These are phyloP conservation scores for Aureobasidium sp. DNA, from an alignment of 2,329 filamentous ascomycete species.

Conservation along the genomic window DNA sequence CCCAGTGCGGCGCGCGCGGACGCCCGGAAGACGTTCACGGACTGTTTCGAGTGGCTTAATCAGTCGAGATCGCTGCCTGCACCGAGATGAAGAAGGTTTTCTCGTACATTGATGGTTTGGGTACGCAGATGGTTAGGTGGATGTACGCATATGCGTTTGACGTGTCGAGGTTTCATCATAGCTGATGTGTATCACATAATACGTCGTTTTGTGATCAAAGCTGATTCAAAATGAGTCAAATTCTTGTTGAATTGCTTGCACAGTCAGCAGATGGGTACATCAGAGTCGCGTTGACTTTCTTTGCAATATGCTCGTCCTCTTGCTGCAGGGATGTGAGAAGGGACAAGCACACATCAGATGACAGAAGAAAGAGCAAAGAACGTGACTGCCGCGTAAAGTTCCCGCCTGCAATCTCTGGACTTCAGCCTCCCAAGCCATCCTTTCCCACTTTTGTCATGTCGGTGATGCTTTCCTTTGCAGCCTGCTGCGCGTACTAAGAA, in stretches of 20 bases:
- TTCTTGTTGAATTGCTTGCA: neutral
- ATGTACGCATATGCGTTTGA: constrained; percentile 2
- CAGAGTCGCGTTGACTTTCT: neutral
- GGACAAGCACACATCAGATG: neutral
- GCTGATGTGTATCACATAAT: constrained; percentile 6
- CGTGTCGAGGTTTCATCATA: constrained; percentile 10
- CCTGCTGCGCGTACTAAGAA: constrained; percentile 6
- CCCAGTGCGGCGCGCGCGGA: neutral
- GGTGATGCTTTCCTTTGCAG: neutral
- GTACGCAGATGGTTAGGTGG: neutral
- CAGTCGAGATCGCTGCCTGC: neutral
- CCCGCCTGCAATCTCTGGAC: neutral
- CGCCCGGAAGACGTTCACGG: constrained; percentile 1
- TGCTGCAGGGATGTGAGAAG: neutral
- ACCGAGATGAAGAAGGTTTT: neutral
- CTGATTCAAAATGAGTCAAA: neutral
- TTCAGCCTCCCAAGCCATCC: constrained; percentile 5
- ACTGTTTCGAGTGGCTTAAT: constrained; percentile 8
- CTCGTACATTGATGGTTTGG: neutral
- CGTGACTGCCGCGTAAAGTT: constrained; percentile 10
- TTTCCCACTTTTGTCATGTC: neutral
- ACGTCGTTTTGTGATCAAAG: neutral
- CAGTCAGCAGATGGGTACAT: neutral
- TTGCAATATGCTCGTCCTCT: neutral
- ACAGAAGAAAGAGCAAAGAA: constrained; percentile 6